A percentile compares a stretch with the other conserved stretches of the same genome.
Evolutionary conservation across 2,329 filamentous ascomycete species (phyloP).

Genomic region (Paraphoma sp.): DNA sequence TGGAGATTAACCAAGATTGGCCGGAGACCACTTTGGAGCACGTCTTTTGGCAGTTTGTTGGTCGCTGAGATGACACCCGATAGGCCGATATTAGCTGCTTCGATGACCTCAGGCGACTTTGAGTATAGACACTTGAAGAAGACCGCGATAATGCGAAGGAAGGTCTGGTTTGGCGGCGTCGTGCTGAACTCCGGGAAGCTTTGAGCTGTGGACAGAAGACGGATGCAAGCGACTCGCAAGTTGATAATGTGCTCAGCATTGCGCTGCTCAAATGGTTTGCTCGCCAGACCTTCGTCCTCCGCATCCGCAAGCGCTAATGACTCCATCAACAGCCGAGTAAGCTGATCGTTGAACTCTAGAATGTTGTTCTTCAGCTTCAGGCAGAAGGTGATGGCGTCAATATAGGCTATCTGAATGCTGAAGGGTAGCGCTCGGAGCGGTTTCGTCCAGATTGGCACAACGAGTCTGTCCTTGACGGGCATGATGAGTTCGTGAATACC

Average conservation of each 20-base stretch:
- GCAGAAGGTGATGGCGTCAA: constrained; percentile 96
- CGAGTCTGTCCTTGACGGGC: constrained; percentile 85
- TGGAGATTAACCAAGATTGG: constrained; percentile 97
- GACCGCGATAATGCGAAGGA: constrained; percentile 78
- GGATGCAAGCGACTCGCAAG: constrained; percentile 90
- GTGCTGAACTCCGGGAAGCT: constrained; percentile 89
- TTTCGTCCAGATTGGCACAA: constrained; percentile 95
- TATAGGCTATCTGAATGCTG: constrained; percentile 94
- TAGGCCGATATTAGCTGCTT: constrained; percentile 89
- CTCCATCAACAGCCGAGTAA: constrained; percentile 91
- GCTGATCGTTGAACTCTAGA: constrained; percentile 87
- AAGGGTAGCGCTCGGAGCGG: constrained; percentile 92
- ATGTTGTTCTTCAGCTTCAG: constrained; percentile 88
- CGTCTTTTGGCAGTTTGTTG: constrained; percentile 90
- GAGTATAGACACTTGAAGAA: constrained; percentile 99
- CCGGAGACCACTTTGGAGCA: constrained; percentile 90
- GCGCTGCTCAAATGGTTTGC: constrained; percentile 83
- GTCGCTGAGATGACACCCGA: constrained; percentile 87
- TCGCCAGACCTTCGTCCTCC: constrained; percentile 89
- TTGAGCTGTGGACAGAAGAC: constrained; percentile 91
- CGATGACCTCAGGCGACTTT: constrained; percentile 88
- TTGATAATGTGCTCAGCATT: constrained; percentile 96
- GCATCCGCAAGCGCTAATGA: constrained; percentile 93
- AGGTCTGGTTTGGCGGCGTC: constrained; percentile 69
- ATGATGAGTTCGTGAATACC: constrained; percentile 88